Evolutionary conservation across 129 eudicot species (phyloP).

Genomic region (Artemisia annua): DNA sequence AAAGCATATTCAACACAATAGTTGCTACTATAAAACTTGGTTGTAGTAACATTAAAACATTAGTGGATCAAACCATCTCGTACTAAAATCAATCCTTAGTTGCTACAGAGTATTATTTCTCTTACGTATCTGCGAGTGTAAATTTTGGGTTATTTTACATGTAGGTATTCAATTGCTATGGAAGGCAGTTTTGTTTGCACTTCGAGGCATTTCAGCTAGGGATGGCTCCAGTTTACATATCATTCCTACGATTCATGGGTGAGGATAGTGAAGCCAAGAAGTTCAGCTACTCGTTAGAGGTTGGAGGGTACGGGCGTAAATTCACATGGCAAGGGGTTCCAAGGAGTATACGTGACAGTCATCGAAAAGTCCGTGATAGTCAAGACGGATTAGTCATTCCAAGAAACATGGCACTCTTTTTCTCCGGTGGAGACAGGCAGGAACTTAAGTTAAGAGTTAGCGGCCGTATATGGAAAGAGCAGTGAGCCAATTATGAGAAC

Average conservation of each 20-base stretch:
- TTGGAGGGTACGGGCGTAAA: conserved; percentile 71
- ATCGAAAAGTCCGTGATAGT: conserved; percentile 78
- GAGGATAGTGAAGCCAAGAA: conserved; percentile 80
- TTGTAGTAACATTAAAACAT: no score
- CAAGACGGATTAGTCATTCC: conserved; percentile 83
- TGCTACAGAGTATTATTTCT: no score
- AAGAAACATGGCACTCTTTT: conserved; percentile 68
- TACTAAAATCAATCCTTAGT: no score
- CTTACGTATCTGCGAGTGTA: not conserved
- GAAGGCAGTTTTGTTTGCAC: conserved; percentile 80
- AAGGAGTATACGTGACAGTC: conserved; percentile 83
- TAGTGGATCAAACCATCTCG: no score
- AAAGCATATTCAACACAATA: no score
- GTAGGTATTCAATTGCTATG: conserved; percentile 88
- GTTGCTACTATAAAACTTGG: no score
- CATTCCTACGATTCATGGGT: conserved; percentile 87
- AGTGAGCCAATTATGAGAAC: conserved; percentile 25
- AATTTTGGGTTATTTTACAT: not conserved
- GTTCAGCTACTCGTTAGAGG: conserved; percentile 72
- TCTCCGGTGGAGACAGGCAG: conserved; percentile 78
- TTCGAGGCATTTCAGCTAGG: conserved; percentile 93
- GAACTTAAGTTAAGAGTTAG: conserved; percentile 83
- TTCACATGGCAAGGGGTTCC: conserved; percentile 90
- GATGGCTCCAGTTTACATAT: conserved; percentile 80
- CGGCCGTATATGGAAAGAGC: conserved; percentile 83